phyloP scores from a whole-genome alignment of 805 yeast genomes.

The Ogataea neopini region DNA sequence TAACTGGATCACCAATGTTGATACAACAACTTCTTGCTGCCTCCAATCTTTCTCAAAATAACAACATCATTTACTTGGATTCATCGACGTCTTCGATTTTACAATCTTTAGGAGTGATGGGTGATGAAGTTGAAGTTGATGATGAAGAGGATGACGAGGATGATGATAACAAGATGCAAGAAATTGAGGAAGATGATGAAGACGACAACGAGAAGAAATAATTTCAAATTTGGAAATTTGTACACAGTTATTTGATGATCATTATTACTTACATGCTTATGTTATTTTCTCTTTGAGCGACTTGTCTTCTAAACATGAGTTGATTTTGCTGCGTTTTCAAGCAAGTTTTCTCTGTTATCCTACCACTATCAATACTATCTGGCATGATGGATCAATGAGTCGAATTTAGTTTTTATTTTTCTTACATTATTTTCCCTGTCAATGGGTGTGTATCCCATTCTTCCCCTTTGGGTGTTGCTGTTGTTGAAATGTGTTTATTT shows the following conservation, averaged over 20 bases:
- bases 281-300: not conserved
- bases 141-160: slow-evolving; percentile 33
- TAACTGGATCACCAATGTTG: slow-evolving; percentile 30
- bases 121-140: slow-evolving; percentile 34
- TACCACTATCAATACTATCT: not conserved
- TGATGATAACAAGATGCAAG: slow-evolving; percentile 31
- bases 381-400: slow-evolving; percentile 4
- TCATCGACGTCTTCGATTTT: slow-evolving; percentile 64
- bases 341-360: not conserved
- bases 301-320: not conserved
- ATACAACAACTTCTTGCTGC: slow-evolving; percentile 36
- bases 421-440: not conserved
- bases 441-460: not conserved
- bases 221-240: not conserved
- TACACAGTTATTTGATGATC: slow-evolving; percentile 11
- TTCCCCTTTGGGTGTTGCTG: slow-evolving; percentile 2
- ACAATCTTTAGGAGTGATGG: slow-evolving; percentile 48
- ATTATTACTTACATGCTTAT: slow-evolving; percentile 5
- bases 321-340: not conserved
- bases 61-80: slow-evolving; percentile 66
- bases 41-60: slow-evolving; percentile 55
- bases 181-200: slow-evolving; percentile 27
- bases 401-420: not conserved
- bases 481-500: slow-evolving; percentile 2
- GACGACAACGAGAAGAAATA: slow-evolving; percentile 15